These are phyloP conservation scores for Umbilicus rupestris DNA, from an alignment of 164 flowering plant genomes.

Conservation along the genomic window DNA sequence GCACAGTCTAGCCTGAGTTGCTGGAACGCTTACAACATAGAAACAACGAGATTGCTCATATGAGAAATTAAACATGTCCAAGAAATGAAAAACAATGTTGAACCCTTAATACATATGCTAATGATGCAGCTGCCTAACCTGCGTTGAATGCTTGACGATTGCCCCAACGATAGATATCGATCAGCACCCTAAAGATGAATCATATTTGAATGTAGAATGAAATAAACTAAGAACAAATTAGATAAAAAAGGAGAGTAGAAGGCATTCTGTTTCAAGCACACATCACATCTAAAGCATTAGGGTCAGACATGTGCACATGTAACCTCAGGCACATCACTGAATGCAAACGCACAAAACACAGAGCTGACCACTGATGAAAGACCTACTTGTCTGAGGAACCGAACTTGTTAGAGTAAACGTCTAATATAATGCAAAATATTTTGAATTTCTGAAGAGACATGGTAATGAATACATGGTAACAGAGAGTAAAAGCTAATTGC, in stretches of 20 bases:
- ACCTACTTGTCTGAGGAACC: too few species aligned
- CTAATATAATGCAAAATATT: too few species aligned
- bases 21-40: slow-evolving; percentile 52
- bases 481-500: neutral
- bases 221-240: neutral
- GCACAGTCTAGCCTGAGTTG: slow-evolving; percentile 96
- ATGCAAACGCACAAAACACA: too few species aligned
- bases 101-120: neutral
- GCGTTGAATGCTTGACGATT: slow-evolving; percentile 76
- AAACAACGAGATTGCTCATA: slow-evolving; percentile 1
- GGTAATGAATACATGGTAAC: too few species aligned
- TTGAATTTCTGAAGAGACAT: too few species aligned
- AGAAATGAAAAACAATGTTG: neutral
- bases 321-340: too few species aligned
- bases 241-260: neutral
- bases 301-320: too few species aligned
- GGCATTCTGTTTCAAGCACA: neutral
- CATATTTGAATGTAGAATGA: neutral
- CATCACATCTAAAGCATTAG: neutral
- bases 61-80: too few species aligned
- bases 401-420: too few species aligned
- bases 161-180: slow-evolving; percentile 65
- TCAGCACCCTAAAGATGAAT: slow-evolving; percentile 49
- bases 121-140: slow-evolving; percentile 33
- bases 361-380: too few species aligned